A percentile compares a stretch with the other conserved stretches of the same genome.
Evolutionary conservation across 495 filamentous ascomycete species (phyloP).

Genomic region (Trichodelitschia bisporula): DNA sequence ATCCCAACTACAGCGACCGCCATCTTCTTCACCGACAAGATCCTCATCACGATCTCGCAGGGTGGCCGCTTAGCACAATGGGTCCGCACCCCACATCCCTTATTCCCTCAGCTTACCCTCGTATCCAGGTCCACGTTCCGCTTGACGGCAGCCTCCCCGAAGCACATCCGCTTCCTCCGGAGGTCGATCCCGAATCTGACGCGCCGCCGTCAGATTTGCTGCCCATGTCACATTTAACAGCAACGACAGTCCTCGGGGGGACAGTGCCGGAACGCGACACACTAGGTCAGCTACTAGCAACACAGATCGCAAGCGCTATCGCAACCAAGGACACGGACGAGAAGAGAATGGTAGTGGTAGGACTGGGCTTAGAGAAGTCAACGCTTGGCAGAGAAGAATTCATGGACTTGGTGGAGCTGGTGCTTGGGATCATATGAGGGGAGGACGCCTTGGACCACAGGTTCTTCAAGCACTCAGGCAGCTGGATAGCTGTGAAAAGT

Average conservation of each 20-base stretch:
- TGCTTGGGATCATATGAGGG: constrained; percentile 41
- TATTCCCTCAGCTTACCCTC: too few relatives aligned
- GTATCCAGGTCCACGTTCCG: constrained; percentile 61
- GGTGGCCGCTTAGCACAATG: constrained; percentile 73
- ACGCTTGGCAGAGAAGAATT: constrained; percentile 45
- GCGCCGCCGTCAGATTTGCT: constrained; percentile 26
- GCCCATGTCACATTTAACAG: constrained; percentile 57
- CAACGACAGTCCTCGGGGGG: constrained; percentile 73
- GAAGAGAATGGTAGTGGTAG: constrained; percentile 54
- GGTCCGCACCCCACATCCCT: constrained; percentile 28
- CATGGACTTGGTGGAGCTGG: constrained; percentile 60
- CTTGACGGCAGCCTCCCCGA: constrained; percentile 32
- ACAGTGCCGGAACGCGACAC: constrained; percentile 57
- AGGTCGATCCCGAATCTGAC: constrained; percentile 25
- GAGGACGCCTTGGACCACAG: too few relatives aligned
- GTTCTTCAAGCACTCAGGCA: too few relatives aligned
- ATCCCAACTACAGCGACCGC: constrained; percentile 44
- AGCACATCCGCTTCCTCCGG: constrained; percentile 26
- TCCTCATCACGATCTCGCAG: constrained; percentile 75
- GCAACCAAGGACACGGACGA: constrained; percentile 48
- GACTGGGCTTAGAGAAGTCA: constrained; percentile 45
- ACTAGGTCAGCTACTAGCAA: constrained; percentile 64
- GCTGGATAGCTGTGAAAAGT: too few relatives aligned
- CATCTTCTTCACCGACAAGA: constrained; percentile 68
- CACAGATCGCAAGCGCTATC: constrained; percentile 66